Evolutionary conservation across 2,329 filamentous ascomycete genomes (phyloP).

Genomic region (Sarocladium oryzae): DNA sequence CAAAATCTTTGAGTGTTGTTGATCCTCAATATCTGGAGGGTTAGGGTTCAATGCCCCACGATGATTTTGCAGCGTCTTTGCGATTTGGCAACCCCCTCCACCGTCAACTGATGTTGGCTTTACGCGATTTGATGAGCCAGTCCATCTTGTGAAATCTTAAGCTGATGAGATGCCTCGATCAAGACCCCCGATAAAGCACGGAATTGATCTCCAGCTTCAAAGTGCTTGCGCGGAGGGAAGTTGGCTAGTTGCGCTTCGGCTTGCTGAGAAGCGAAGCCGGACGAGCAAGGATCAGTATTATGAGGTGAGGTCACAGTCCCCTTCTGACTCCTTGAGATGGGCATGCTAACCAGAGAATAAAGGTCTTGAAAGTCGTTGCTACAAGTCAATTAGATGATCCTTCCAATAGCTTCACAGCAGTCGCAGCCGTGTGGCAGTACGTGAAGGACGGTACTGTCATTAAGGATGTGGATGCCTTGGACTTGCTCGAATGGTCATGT

Average conservation of each 20-base stretch:
- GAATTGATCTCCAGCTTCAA: slow-evolving; percentile 48
- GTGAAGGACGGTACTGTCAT: slow-evolving; percentile 39
- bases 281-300: slow-evolving; percentile 49
- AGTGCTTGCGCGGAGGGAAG: slow-evolving; percentile 47
- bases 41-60: too few species aligned
- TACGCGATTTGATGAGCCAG: too few species aligned
- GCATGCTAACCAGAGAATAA: too few species aligned
- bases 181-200: slow-evolving; percentile 37
- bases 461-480: slow-evolving; percentile 43
- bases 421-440: slow-evolving; percentile 38
- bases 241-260: slow-evolving; percentile 43
- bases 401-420: slow-evolving; percentile 35
- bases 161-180: slow-evolving; percentile 23
- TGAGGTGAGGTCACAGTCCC: slow-evolving; percentile 37
- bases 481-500: slow-evolving; percentile 50
- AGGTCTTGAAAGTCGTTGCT: slow-evolving; percentile 43
- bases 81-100: not conserved
- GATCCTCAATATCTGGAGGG: too few species aligned
- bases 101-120: not conserved
- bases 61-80: too few species aligned
- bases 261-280: slow-evolving; percentile 46
- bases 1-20: too few species aligned
- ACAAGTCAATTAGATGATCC: slow-evolving; percentile 47
- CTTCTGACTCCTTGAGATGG: too few species aligned
- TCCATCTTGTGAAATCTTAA: too few species aligned